Base-by-base conservation (phyloP, 345 rosid genomes). In the Sisymbrium altissimum region DNA sequence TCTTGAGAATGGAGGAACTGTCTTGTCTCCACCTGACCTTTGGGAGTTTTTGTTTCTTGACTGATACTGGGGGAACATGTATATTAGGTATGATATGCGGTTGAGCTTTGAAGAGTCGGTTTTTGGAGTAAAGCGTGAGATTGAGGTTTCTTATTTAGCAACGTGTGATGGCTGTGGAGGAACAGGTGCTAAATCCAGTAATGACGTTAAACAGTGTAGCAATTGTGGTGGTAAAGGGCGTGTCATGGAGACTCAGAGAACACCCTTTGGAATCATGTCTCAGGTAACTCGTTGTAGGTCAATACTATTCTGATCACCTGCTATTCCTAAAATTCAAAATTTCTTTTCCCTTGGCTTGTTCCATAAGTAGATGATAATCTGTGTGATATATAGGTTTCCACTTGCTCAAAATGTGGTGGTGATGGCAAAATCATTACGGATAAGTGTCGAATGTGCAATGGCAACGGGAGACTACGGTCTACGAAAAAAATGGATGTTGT, bases 31-130 rank as follows among this genome's bases (percentile, higher is more conserved):
- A n/a, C n/a, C 33, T 66, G n/a, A 13, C 25, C 68, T 49, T 60
- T 30, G 64, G 72, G 62, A 36, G 33, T 9, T 66, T 56, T n/a
- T 38, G 59, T 69, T 17, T 44, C n/a, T 3, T 69, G 11, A 39
- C 21, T 39, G 19, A 67, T 40, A 30, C n/a, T 50, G 0, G 14
- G 56, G 57, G 59, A 21, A 21, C 49, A 3, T 72, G 6, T 64
- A 1, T 52, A 66, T 67, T 71, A 94, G 98, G 84, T 85, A 79
- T 72, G 85, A 89, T 49, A 83, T 94, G 70, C 78, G 82, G 78
- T 72, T 94, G 85, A 91, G 87, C 80, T 89, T 94, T 68, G 90
- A 91, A 84, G 98, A 94, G 83, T 88, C 98, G 6, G 66, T 94
- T 60, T 88, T 85, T 67, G 98, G 98, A 72, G 96, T 80, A 59